Evolutionary conservation across 305 asterid genomes (phyloP).

Genomic region (Fraxinus greggii): DNA sequence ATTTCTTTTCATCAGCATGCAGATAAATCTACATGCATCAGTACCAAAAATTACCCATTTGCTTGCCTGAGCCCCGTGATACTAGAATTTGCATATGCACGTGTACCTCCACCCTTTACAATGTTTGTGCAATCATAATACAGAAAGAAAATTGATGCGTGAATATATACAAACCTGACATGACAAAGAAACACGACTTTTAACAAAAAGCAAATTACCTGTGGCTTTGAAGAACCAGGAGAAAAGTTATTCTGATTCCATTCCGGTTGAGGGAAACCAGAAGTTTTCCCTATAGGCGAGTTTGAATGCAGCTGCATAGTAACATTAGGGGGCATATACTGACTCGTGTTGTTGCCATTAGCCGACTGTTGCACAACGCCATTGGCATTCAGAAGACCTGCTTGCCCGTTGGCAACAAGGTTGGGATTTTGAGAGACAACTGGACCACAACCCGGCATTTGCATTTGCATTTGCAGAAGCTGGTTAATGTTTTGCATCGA

Average conservation of each 20-base stretch:
- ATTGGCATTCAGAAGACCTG: slow-evolving; percentile 33
- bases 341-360: slow-evolving; percentile 10
- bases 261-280: slow-evolving; percentile 32
- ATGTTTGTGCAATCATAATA: not conserved
- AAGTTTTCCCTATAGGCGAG: slow-evolving; percentile 26
- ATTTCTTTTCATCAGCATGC: not conserved
- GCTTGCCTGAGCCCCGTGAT: not conserved
- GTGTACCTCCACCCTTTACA: not conserved
- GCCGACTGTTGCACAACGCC: slow-evolving; percentile 39
- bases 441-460: not conserved
- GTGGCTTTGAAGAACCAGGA: slow-evolving; percentile 39
- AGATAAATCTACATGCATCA: not conserved
- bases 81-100: slow-evolving; percentile 6
- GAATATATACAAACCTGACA: slow-evolving; percentile 1
- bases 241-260: slow-evolving; percentile 31
- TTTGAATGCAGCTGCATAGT: slow-evolving; percentile 27
- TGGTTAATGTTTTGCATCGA: slow-evolving; percentile 56
- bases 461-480: slow-evolving; percentile 51
- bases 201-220: slow-evolving; percentile 39
- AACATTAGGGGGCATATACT: slow-evolving; percentile 8
- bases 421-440: slow-evolving; percentile 39
- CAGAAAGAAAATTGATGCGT: slow-evolving; percentile 1
- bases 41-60: not conserved
- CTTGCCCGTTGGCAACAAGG: slow-evolving; percentile 32
- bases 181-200: not conserved